phyloP scores from a whole-genome alignment of 202 grass and related monocot species.

The Brachypodium distachyon region DNA sequence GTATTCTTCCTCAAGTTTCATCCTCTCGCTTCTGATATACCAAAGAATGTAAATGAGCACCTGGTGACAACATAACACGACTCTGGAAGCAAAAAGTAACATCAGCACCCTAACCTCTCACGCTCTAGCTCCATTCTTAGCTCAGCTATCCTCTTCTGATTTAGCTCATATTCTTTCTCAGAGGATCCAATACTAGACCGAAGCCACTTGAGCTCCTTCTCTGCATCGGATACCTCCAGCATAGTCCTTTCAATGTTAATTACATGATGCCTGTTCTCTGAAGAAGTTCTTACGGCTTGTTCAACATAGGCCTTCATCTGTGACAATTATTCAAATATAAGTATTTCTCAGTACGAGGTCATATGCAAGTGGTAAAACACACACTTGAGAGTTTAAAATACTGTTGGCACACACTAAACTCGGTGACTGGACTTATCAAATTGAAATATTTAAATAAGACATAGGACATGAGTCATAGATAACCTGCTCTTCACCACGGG shows the following conservation, averaged over 20 bases:
- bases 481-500: constrained; percentile 81
- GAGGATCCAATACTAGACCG: constrained; percentile 49
- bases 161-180: constrained; percentile 78
- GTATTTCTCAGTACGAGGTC: background rate
- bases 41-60: constrained; percentile 20
- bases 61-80: background rate
- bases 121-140: constrained; percentile 64
- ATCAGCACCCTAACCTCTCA: constrained; percentile 57
- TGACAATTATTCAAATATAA: background rate
- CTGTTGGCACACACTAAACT: background rate
- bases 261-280: constrained; percentile 60
- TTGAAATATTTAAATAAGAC: background rate
- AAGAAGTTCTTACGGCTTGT: constrained; percentile 74
- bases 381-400: background rate
- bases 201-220: constrained; percentile 91
- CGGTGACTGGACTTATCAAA: background rate
- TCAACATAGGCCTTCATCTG: constrained; percentile 68
- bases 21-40: constrained; percentile 69
- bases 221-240: constrained; percentile 58
- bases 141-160: constrained; percentile 72
- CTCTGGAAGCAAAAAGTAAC: background rate
- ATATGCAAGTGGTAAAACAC: background rate
- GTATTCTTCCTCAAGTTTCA: constrained; percentile 70
- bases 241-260: constrained; percentile 60
- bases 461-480: constrained; percentile 10